Evolutionary conservation across 345 rosid species (phyloP).

Genomic region (Gossypium arboreum): DNA sequence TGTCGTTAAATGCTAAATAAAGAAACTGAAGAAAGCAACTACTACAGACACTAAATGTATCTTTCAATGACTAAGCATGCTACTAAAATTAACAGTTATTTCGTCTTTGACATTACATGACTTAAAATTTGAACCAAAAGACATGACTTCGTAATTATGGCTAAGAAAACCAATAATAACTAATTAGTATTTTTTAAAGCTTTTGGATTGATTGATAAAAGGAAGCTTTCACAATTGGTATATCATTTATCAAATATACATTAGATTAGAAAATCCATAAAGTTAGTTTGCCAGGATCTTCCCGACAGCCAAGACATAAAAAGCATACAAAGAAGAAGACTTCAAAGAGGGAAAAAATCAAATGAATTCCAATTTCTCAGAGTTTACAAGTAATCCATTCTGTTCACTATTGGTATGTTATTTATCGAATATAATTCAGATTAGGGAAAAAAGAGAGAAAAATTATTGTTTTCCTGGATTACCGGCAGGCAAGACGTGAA

Average conservation of each 20-base stretch:
- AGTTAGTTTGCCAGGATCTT: background rate
- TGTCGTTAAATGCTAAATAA: background rate
- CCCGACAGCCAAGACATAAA: slow-evolving; percentile 3
- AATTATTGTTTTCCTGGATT: no score
- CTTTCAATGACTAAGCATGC: background rate
- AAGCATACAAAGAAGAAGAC: slow-evolving; percentile 2
- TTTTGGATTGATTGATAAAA: slow-evolving; percentile 3
- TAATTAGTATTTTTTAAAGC: background rate
- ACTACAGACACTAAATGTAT: background rate
- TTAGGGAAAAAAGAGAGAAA: no score
- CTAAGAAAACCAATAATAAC: background rate
- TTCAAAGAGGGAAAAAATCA: slow-evolving; percentile 4
- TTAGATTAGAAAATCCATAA: background rate
- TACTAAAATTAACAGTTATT: background rate
- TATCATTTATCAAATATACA: background rate
- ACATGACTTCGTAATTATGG: background rate
- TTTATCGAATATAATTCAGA: no score
- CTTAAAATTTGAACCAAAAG: background rate
- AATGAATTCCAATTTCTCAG: slow-evolving; percentile 18
- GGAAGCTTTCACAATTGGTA: background rate
- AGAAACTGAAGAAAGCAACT: background rate
- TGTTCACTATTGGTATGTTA: background rate
- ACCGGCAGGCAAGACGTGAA: no score
- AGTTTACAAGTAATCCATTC: slow-evolving; percentile 13
- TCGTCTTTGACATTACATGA: background rate